These are phyloP conservation scores for Nakazawaea sp. DNA, from an alignment of 805 yeast species.

Conservation along the genomic window DNA sequence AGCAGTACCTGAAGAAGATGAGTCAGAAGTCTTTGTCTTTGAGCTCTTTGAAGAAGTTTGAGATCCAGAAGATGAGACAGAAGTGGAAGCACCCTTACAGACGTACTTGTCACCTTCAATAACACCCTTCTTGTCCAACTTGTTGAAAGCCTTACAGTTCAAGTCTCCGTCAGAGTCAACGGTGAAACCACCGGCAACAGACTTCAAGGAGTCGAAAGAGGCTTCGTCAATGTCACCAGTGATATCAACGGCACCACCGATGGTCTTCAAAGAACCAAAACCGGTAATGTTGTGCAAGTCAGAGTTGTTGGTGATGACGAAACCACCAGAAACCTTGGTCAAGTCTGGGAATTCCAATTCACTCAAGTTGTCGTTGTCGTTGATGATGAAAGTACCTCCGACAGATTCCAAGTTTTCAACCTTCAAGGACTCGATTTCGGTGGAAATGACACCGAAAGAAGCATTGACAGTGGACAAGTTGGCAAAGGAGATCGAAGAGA, in stretches of 20 bases:
- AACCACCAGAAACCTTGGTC: slow-evolving; percentile 85
- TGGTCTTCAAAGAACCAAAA: slow-evolving; percentile 63
- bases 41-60: slow-evolving; percentile 20
- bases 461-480: slow-evolving; percentile 69
- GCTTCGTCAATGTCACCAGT: slow-evolving; percentile 79
- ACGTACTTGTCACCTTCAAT: slow-evolving; percentile 86
- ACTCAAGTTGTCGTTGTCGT: slow-evolving; percentile 67
- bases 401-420: slow-evolving; percentile 49
- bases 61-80: slow-evolving; percentile 35
- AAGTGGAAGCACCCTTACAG: slow-evolving; percentile 58
- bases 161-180: slow-evolving; percentile 71
- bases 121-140: slow-evolving; percentile 67
- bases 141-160: slow-evolving; percentile 73
- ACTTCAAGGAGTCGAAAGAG: slow-evolving; percentile 61
- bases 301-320: slow-evolving; percentile 81
- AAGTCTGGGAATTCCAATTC: slow-evolving; percentile 63
- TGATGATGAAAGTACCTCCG: slow-evolving; percentile 78
- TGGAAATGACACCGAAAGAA: slow-evolving; percentile 74
- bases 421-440: slow-evolving; percentile 51
- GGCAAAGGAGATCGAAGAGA: slow-evolving; percentile 63
- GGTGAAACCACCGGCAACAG: slow-evolving; percentile 89
- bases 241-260: slow-evolving; percentile 85
- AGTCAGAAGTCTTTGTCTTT: slow-evolving; percentile 19
- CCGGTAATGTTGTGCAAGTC: slow-evolving; percentile 58
- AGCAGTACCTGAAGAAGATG: slow-evolving; percentile 31